Evolutionary conservation across 768 basidiomycete species (phyloP), one percentile per base, ranked within the genome.

Genomic region (Daedalea quercina): DNA sequence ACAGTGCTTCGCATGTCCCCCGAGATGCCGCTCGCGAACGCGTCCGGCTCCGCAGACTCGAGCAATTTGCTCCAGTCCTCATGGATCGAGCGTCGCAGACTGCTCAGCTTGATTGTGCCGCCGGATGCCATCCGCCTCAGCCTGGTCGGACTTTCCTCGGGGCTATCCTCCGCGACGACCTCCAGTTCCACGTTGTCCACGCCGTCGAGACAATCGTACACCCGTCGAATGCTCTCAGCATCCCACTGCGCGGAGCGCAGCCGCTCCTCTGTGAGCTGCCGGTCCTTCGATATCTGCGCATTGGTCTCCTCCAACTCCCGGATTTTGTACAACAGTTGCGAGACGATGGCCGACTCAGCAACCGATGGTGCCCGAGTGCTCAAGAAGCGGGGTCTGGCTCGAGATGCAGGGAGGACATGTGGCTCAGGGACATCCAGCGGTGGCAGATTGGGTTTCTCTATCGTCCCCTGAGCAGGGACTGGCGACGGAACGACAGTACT

Each of bases 301-400:
- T 92, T 92, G 2, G 86, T 79, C 35, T 82, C 76, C 61, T 92
- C 87, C 1, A 92, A 74, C 63, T 92, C 89, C 44, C 76, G 73
- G 47, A 92, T 86, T 69, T 92, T 92, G 15, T 70, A 63, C 41
- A 90, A 68, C 7, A 92, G 77, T 63, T 88, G 84, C 9, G 80
- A 72, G n/a, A 91, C 77, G 49, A 92, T 60, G 3, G 73, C 57
- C 67, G 70, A 57, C 74, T 80, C 66, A 2, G 54, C 47, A 2
- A 22, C 54, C 0, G 57, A 26, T 7, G 35, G 37, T 20, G 50
- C 23, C n/a, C 48, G 48, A 9, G 46, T 47, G 20, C 25, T 28
- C 26, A 28, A 33, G 25, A 47, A 33, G 8, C 46, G 24, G 24
- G 28, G 17, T 33, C 9, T 41, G 35, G 25, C 40, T 6, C 19